These are phyloP conservation scores for Rhizopogon roseolus DNA, from an alignment of 768 basidiomycete species.

Conservation along the genomic window DNA sequence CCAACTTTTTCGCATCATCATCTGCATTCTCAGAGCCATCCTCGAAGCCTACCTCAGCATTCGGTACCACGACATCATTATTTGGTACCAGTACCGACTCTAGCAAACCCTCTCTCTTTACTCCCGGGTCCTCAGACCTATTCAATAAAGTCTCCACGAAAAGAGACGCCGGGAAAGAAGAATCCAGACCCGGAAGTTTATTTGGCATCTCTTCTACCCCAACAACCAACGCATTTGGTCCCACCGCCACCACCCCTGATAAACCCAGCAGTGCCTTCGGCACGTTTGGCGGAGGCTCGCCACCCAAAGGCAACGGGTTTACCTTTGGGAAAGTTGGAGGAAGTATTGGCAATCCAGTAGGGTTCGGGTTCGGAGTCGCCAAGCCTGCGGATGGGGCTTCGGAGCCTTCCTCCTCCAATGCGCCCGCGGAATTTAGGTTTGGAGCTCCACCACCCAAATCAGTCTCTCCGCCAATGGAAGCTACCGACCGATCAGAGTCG, in stretches of 20 bases:
- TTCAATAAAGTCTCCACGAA: conserved; percentile 2
- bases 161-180: conserved; percentile 11
- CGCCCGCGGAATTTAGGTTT: conserved; percentile 19
- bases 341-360: conserved; percentile 60
- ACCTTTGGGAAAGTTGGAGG: conserved; percentile 32
- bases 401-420: conserved; percentile 3
- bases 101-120: conserved; percentile 9
- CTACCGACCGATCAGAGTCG: conserved; percentile 18
- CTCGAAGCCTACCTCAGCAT: conserved; percentile 19
- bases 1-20: conserved; percentile 18
- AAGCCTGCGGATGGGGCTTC: conserved; percentile 16
- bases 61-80: conserved; percentile 14
- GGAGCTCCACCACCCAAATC: conserved; percentile 17
- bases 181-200: neutral
- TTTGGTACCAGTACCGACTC: conserved; percentile 20
- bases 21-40: conserved; percentile 14
- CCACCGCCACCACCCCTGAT: conserved; percentile 12
- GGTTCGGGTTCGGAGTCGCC: conserved; percentile 42
- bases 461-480: conserved; percentile 20
- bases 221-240: conserved; percentile 13
- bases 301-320: conserved; percentile 19
- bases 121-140: conserved; percentile 2
- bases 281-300: conserved; percentile 19
- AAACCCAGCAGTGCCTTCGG: conserved; percentile 22
- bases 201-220: conserved; percentile 15